Base-by-base conservation (phyloP, 208 protist species). In the Crithidia expoeki region DNA sequence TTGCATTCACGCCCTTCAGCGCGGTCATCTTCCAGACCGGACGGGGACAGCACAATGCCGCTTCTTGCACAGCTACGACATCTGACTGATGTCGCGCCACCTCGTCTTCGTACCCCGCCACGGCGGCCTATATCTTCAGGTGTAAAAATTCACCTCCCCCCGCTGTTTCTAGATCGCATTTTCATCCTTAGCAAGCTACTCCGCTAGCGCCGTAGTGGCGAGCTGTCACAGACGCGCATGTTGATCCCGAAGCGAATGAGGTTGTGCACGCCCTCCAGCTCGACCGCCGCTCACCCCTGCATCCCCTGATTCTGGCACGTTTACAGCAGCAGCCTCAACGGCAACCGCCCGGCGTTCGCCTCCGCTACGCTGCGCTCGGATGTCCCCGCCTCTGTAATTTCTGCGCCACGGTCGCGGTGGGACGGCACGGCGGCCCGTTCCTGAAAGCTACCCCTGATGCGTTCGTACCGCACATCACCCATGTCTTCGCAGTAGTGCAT, bases 21-120 rank as follows among this genome's bases (percentile, higher is more conserved):
- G 74, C 60, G 17, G 76, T 68, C 3, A 88, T 66, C 59, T 86
- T 75, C 0, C 80, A 79, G 44, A 49, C 59, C 47, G 88, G 77
- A 9, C 74, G 72, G 38, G 85, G 66, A 1, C 76, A 69, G 21
- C 70, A 55, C 75, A 67, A 51, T 58, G 85, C 83, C 16, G 62
- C 72, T 2, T 46, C 62, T 50, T 79, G 72, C 66, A 79, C n/a
- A 30, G 57, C 56, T 53, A 58, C 65, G 21, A 42, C 36, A 42
- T 47, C 42, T 17, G 42, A 9, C 44, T 71, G 71, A 27, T 79
- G 72, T 34, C 49, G 68, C 44, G 36, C 21, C 34, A 57, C 53
- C 58, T 63, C 65, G 21, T 73, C 70, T 1, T 36, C 67, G 47
- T 80, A 69, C 50, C 46, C 71, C 14, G 36, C 56, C 61, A 86